Evolutionary conservation across 1,284 basidiomycete species (phyloP).

Genomic region (Austroboletus niveus): DNA sequence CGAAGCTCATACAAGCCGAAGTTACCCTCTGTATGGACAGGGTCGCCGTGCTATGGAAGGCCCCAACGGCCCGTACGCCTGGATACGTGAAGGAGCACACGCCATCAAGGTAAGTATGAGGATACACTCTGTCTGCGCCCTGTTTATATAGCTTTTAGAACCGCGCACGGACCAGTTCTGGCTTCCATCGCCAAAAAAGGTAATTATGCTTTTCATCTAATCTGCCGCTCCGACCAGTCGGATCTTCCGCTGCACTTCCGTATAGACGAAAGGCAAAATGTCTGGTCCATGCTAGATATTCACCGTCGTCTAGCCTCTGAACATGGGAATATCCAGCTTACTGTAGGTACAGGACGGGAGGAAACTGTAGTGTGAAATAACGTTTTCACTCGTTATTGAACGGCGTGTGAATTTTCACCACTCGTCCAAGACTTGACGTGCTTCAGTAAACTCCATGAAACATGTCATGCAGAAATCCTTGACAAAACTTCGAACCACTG

Average conservation of each 20-base stretch:
- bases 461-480: conserved; percentile 27
- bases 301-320: too few species aligned
- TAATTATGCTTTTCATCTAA: not conserved
- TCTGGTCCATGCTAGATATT: too few species aligned
- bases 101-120: conserved; percentile 40
- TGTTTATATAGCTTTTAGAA: conserved; percentile 14
- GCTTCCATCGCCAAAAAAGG: conserved; percentile 6
- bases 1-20: conserved; percentile 33
- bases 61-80: conserved; percentile 44
- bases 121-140: accelerated
- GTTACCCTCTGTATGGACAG: conserved; percentile 36
- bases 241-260: too few species aligned
- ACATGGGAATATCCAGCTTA: too few species aligned
- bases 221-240: too few species aligned
- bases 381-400: too few species aligned
- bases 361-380: too few species aligned
- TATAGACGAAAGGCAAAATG: too few species aligned
- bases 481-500: conserved; percentile 15
- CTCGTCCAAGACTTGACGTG: not conserved
- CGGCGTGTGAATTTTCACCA: conserved; percentile 22
- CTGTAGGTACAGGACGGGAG: too few species aligned
- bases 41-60: conserved; percentile 54
- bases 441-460: conserved; percentile 3
- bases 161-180: conserved; percentile 26
- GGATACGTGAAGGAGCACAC: conserved; percentile 35